Percentiles rank a stretch among this genome's conserved stretches.
phyloP scores from a whole-genome alignment of 805 yeast genomes.

The Saccharomycopsis fodiens region DNA sequence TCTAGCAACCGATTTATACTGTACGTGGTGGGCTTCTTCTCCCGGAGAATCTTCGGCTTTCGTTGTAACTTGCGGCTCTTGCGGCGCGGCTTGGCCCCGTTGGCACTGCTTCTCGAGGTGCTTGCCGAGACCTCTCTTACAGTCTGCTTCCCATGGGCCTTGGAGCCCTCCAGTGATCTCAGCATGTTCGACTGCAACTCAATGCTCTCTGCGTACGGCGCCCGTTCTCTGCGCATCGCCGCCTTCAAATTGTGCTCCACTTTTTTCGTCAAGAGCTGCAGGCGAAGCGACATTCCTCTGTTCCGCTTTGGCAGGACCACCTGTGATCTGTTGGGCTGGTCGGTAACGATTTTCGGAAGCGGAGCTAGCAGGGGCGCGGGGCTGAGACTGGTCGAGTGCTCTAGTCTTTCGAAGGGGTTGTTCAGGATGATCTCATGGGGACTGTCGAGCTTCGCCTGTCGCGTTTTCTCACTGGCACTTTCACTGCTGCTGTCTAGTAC shows the following conservation, averaged over 20 bases:
- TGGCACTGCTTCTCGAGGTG: not conserved
- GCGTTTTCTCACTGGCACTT: too few species aligned
- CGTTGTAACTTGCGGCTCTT: not conserved
- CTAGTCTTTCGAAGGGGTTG: too few species aligned
- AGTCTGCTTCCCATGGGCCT: too few species aligned
- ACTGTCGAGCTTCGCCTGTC: too few species aligned
- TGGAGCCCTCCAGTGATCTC: too few species aligned
- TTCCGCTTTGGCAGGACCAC: slow-evolving; percentile 17
- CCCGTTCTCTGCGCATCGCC: slow-evolving; percentile 2
- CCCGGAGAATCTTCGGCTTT: not conserved
- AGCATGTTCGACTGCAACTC: slow-evolving; percentile 6
- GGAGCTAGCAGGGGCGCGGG: too few species aligned
- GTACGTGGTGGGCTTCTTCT: slow-evolving; percentile 14
- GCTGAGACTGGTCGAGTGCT: too few species aligned
- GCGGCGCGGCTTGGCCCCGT: not conserved
- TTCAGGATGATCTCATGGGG: too few species aligned
- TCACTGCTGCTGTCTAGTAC: too few species aligned
- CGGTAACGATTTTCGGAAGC: too few species aligned
- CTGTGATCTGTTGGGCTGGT: slow-evolving; percentile 3
- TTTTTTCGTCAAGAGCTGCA: slow-evolving; percentile 16
- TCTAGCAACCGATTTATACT: slow-evolving; percentile 17
- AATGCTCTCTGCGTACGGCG: slow-evolving; percentile 13
- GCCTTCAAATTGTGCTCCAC: slow-evolving; percentile 18
- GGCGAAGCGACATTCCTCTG: slow-evolving; percentile 19
- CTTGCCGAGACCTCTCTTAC: not conserved